Evolutionary conservation across 2,329 filamentous ascomycete species (phyloP), one percentile per base, ranked within the genome.

Genomic region (Clonostachys rosea): DNA sequence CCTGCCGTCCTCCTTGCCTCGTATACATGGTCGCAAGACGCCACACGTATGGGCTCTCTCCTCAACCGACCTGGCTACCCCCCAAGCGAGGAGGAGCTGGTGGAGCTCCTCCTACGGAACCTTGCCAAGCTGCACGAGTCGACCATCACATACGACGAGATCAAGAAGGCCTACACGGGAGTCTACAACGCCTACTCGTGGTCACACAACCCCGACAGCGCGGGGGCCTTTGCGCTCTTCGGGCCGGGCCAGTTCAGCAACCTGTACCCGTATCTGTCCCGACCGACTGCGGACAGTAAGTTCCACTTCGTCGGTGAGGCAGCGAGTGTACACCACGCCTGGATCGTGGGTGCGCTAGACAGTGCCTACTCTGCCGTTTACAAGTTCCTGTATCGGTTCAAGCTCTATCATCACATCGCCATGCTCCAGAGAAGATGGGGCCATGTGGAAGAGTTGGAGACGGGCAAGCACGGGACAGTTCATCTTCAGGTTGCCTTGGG

Each of bases 261-360:
- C 17, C 35, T 68, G 24, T 69, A 64, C 40, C 63, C 64, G 0
- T 44, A 55, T 2, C 55, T 71, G 14, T 50, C 53, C 17, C 50
- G 50, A 6, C 54, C 58, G 0, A 49, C 56, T 12, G 60, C 59
- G 1, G 50, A 59, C 2, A 54, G 60, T 1, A 58, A 59, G 6
- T 54, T 70, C 2, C 51, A 62, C 16, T 56, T 71, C 9, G 56
- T 59, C 6, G 69, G 69, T 10, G 69, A 71, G 48, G 66, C 67
- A 1, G 44, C 60, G 1, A 65, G 61, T 10, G 53, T 56, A 0
- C 60, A 71, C 17, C 69, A 71, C 30, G 68, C 63, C 0, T 72
- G 69, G 69, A 61, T 71, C 9, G 58, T 60, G 0, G 67, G 68
- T 1, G 56, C 66, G 0, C 49, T 71, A 0, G 64, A 70, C 34